Percentiles rank a stretch among this genome's conserved stretches.
Evolutionary conservation across 495 filamentous ascomycete species (phyloP).

Genomic region (Rhizodiscina lignyota): DNA sequence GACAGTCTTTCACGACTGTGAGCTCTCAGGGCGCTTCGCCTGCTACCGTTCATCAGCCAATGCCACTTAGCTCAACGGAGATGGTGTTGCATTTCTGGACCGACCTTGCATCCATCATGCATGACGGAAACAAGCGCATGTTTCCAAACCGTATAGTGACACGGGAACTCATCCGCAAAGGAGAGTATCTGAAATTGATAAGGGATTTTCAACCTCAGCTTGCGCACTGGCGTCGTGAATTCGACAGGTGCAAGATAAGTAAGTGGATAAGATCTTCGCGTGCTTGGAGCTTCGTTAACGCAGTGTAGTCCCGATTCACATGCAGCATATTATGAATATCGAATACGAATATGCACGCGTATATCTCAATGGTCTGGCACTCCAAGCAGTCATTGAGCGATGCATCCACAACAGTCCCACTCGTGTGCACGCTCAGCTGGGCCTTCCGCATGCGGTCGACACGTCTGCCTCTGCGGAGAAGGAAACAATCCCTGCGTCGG

Average conservation of each 20-base stretch:
- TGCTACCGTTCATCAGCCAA: not conserved
- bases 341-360: conserved; percentile 33
- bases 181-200: conserved; percentile 64
- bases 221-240: conserved; percentile 53
- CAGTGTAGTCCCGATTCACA: conserved; percentile 51
- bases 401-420: conserved; percentile 48
- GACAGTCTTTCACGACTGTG: too few relatives aligned
- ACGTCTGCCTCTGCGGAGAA: conserved; percentile 17
- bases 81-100: conserved; percentile 85
- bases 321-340: conserved; percentile 71
- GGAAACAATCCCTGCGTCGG: conserved; percentile 28
- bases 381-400: conserved; percentile 89
- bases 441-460: conserved; percentile 13
- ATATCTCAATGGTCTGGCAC: conserved; percentile 80
- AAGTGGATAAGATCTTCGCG: too few relatives aligned
- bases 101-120: conserved; percentile 76
- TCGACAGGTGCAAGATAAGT: conserved; percentile 36
- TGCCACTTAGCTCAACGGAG: conserved; percentile 32
- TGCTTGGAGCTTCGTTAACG: too few relatives aligned
- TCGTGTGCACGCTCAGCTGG: conserved; percentile 15
- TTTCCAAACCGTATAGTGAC: conserved; percentile 76
- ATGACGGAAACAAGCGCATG: conserved; percentile 64
- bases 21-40: conserved; percentile 2
- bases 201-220: conserved; percentile 65
- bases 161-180: conserved; percentile 67